These are phyloP conservation scores for Penicillium sp. DNA, from an alignment of 2,329 filamentous ascomycete genomes.

Conservation along the genomic window DNA sequence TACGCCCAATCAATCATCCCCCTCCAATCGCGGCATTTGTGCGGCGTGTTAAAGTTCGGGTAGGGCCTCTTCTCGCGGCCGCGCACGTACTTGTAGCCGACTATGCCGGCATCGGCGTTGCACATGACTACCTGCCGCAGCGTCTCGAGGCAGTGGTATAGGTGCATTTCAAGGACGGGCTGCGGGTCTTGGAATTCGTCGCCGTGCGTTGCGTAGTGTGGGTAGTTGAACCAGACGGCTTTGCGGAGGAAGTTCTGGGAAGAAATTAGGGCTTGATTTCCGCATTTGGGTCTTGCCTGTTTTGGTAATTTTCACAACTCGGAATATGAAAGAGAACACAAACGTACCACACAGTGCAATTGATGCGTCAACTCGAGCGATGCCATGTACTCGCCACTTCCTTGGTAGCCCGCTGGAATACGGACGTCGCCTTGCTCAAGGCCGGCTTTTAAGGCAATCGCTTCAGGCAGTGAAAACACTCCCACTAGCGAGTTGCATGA, in stretches of 20 bases:
- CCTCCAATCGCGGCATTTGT: conserved; percentile 16
- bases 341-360: conserved; percentile 16
- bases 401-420: conserved; percentile 9
- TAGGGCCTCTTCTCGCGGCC: conserved; percentile 8
- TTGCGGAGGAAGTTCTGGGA: conserved; percentile 14
- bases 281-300: conserved; percentile 1
- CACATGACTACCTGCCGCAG: conserved; percentile 18
- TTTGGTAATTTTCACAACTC: not conserved
- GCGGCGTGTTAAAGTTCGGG: conserved; percentile 16
- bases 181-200: conserved; percentile 12
- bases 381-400: conserved; percentile 15
- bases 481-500: conserved; percentile 4
- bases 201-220: conserved; percentile 11
- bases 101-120: conserved; percentile 14
- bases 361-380: conserved; percentile 15
- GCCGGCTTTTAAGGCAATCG: conserved; percentile 4
- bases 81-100: conserved; percentile 16
- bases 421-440: conserved; percentile 8
- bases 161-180: conserved; percentile 7
- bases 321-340: not conserved
- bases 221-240: conserved; percentile 13
- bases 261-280: conserved; percentile 3
- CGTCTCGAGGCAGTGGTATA: conserved; percentile 19
- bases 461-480: conserved; percentile 10
- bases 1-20: conserved; percentile 10